Evolutionary conservation across 164 flowering plant genomes (phyloP), one percentile per base, ranked within the genome.

Genomic region (Buxus sempervirens): DNA sequence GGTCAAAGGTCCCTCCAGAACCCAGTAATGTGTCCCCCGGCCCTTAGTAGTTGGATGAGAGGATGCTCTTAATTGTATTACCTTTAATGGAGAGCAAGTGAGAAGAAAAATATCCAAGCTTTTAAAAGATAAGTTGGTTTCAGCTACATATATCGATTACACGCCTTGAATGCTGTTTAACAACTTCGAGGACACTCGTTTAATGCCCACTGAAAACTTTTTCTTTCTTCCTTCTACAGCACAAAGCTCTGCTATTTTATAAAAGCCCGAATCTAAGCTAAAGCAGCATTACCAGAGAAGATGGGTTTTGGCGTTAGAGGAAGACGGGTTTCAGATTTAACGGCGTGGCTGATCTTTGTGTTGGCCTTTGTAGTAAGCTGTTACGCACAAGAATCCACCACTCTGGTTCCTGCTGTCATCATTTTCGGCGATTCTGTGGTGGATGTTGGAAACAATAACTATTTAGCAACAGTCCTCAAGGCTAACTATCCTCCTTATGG

Each of bases 401-500:
- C 81, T 0, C 72, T 93, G 41, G 91, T 95, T 22, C 97, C 99
- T 0, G 97, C 92, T 15, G 86, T 95, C 64, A 80, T 90, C 14
- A 83, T 89, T 0, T 95, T 95, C 49, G 99, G 99, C 0, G 99
- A 95, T 57, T 92, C 98, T 0, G 80, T 80, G 0, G 98, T 92
- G 0, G 98, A 94, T 78, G 90, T 90, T 6, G 98, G 98, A 0
- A 94, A 94, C 80, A 95, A 95, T 69, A 81, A 95, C 85, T 85
- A 95, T 68, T 71, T 92, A 27, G 72, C 73, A 32, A 92, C 98
- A 9, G 13, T 92, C 53, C 86, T 80, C 80, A 95, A 83, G 82
- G 96, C 99, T 28, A 72, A 95, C 67, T 83, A 85, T 72, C 97
- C 96, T 56, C 99, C 99, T 64, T 95, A 95, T 69, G 99, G 99